A percentile compares a stretch with the other conserved stretches of the same genome.
Evolutionary conservation across 2,329 filamentous ascomycete species (phyloP).

Genomic region (Fusarium mundagurra): DNA sequence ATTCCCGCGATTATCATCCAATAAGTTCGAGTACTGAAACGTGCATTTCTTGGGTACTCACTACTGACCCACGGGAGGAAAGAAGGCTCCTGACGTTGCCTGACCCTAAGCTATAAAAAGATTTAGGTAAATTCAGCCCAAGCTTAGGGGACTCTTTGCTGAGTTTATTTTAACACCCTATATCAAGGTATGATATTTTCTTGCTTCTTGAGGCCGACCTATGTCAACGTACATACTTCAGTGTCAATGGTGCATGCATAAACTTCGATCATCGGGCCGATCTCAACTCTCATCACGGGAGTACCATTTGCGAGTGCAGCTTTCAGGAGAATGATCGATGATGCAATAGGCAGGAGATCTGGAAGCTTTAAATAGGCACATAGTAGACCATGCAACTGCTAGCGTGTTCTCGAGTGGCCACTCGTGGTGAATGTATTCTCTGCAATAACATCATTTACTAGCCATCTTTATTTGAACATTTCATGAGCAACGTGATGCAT

Average conservation of each 20-base stretch:
- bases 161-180: no score
- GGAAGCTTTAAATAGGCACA: background rate
- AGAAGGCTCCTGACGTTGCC: no score
- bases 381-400: background rate
- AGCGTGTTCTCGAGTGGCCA: background rate
- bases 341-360: conserved; percentile 10
- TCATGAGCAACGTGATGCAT: conserved; percentile 22
- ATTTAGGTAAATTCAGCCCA: no score
- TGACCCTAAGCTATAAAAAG: no score
- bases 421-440: background rate
- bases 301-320: background rate
- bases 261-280: conserved; percentile 24
- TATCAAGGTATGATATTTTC: no score
- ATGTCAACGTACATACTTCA: background rate
- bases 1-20: background rate
- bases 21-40: background rate
- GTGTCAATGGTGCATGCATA: background rate
- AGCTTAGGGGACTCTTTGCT: no score
- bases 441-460: background rate
- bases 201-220: background rate
- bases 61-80: background rate
- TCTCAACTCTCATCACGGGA: background rate
- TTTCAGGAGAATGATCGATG: background rate
- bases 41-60: background rate
- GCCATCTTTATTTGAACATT: conserved; percentile 14